Base-by-base conservation (phyloP, 2,329 filamentous ascomycete genomes). In the Intubia oerlemansii region DNA sequence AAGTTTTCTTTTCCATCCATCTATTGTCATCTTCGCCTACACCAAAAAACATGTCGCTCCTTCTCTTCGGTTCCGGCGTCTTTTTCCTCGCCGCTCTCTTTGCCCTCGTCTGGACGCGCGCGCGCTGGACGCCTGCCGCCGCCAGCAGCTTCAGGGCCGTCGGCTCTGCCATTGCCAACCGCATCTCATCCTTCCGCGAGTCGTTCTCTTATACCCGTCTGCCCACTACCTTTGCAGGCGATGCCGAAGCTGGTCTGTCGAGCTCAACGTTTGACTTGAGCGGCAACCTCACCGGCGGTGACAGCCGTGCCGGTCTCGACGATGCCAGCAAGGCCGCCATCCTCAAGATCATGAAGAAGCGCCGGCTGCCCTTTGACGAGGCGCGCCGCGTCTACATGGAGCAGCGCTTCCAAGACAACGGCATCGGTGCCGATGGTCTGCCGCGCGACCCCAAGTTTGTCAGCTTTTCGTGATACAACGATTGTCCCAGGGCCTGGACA, bases 371-470 rank as follows among this genome's bases (percentile, higher is more conserved):
- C 35, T 98, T 98, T 47, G 85, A 98, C 52, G 81, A 93, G 54
- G 88, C 85, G 22, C 65, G 88, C 41, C 65, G 79, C 42, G 62
- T 81, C 25, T 90, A 78, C 47, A 88, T 82, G 53, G 77, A 93
- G 54, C 69, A 77, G 42, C 61, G 72, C 33, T 92, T 98, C 53
- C 70, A 69, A 46, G 81, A 72, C 46, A 80, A 91, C 43, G 78
- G 79, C 29, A 93, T 98, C 46, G 81, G 73, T 2, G 63, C 77
- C 5, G 88, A 98, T 50, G 88, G 88, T 5, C 56, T 73, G 41
- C 88, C 88, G 36, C 65, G 71, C 46, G 85, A 95, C 56, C 82
- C 84, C 36, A 93, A 93, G 57, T 91, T 92, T 46, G 82, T 95
- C 34, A 90, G 79, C 46, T 95, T 95, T 52, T 79, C 73, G 34